Percentiles rank a stretch among this genome's conserved stretches.
Evolutionary conservation across 2,329 filamentous ascomycete species (phyloP).

Genomic region (Cladosporium austrohemisphaericum): DNA sequence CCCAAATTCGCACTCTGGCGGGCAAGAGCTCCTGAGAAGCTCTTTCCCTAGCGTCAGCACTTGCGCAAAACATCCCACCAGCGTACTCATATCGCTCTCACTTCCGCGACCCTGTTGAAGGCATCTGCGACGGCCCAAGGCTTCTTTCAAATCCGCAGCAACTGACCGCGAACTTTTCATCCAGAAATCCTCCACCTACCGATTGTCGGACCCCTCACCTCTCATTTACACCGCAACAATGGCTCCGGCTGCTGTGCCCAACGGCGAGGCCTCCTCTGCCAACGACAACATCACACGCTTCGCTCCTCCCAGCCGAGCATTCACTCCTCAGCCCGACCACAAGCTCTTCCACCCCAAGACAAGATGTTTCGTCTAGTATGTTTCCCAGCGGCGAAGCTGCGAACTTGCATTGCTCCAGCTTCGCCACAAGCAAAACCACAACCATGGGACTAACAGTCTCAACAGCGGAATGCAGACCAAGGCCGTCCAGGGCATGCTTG

Average conservation of each 20-base stretch:
- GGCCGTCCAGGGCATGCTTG: conserved; percentile 64
- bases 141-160: conserved; percentile 4
- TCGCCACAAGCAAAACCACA: background rate
- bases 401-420: background rate
- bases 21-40: conserved; percentile 14
- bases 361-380: conserved; percentile 96
- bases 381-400: conserved; percentile 19
- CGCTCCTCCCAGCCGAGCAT: conserved; percentile 81
- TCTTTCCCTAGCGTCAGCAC: conserved; percentile 16
- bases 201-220: conserved; percentile 7
- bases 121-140: background rate
- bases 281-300: conserved; percentile 99
- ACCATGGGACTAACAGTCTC: conserved; percentile 27
- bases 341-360: conserved; percentile 99
- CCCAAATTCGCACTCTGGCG: conserved; percentile 18
- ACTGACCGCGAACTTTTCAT: background rate
- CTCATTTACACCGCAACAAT: conserved; percentile 35
- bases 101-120: conserved; percentile 12
- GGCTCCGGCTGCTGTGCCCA: conserved; percentile 40
- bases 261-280: conserved; percentile 56
- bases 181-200: conserved; percentile 3
- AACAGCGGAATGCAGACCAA: conserved; percentile 85
- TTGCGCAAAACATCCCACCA: too few relatives aligned
- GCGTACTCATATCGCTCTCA: too few relatives aligned
- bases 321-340: conserved; percentile 83